Percentiles rank a stretch among this genome's conserved stretches.
These are phyloP conservation scores for Vachellia pachyceras DNA, from an alignment of 306 rosid genomes.

Conservation along the genomic window DNA sequence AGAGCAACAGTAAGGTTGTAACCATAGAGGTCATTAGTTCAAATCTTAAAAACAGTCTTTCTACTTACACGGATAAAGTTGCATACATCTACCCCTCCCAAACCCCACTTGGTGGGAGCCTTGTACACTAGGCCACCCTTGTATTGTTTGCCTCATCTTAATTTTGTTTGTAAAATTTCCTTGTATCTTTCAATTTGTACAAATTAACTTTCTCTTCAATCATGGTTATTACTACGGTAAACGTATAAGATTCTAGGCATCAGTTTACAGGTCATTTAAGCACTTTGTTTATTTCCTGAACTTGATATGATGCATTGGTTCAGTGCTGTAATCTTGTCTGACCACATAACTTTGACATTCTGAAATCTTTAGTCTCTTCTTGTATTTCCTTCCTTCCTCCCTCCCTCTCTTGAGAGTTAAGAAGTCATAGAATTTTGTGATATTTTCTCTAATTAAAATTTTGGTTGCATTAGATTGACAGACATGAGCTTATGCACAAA, in stretches of 20 bases:
- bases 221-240: not conserved
- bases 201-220: constrained; percentile 2
- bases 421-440: constrained; percentile 25
- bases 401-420: not conserved
- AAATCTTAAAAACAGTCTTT: no score
- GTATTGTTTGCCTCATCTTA: no score
- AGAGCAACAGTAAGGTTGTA: no score
- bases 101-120: no score
- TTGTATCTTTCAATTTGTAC: constrained; percentile 15
- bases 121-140: no score
- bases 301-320: not conserved
- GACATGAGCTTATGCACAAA: constrained; percentile 54
- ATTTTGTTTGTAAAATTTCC: not conserved
- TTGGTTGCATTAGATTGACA: constrained; percentile 61
- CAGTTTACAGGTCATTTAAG: not conserved
- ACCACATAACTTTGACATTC: not conserved
- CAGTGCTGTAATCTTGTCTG: not conserved
- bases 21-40: no score
- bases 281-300: not conserved
- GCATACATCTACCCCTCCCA: no score
- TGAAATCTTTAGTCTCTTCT: no score
- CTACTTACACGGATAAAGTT: no score
- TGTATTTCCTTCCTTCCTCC: no score
- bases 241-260: not conserved
- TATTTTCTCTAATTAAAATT: constrained; percentile 17